phyloP scores from a whole-genome alignment of 179 eudicot genomes.

The Spergularia azorica region DNA sequence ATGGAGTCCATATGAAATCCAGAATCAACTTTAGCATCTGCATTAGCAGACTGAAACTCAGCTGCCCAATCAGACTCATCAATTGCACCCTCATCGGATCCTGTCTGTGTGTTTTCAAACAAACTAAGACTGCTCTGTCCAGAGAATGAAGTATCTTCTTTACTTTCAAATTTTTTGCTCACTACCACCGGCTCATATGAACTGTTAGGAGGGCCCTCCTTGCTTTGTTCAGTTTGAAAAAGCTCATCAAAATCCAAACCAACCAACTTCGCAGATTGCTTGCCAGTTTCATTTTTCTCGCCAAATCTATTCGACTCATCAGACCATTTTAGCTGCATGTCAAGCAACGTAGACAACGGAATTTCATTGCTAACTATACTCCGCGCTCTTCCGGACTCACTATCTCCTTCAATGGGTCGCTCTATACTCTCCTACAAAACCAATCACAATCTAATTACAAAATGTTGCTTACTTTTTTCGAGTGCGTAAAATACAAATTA shows the following conservation, averaged over 20 bases:
- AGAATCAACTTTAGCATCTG: slow-evolving; percentile 43
- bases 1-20: slow-evolving; percentile 48
- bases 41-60: slow-evolving; percentile 64
- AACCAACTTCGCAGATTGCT: slow-evolving; percentile 38
- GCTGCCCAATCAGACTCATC: slow-evolving; percentile 65
- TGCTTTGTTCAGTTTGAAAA: slow-evolving; percentile 30
- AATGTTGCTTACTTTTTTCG: not conserved
- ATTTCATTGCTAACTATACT: slow-evolving; percentile 43
- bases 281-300: slow-evolving; percentile 35
- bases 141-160: slow-evolving; percentile 29
- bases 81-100: slow-evolving; percentile 32
- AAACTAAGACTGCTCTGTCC: slow-evolving; percentile 42
- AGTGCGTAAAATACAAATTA: not conserved
- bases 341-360: slow-evolving; percentile 58
- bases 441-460: slow-evolving; percentile 1
- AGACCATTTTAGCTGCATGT: slow-evolving; percentile 67
- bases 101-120: slow-evolving; percentile 36
- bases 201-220: slow-evolving; percentile 25
- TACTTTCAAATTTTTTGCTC: slow-evolving; percentile 25
- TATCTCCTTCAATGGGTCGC: slow-evolving; percentile 38
- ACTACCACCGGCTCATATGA: slow-evolving; percentile 29
- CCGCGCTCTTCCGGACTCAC: slow-evolving; percentile 42
- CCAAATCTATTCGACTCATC: slow-evolving; percentile 50
- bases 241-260: slow-evolving; percentile 57
- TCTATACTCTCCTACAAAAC: slow-evolving; percentile 65